phyloP scores from a whole-genome alignment of 139 green algal genomes.

The Penium margaritaceum region DNA sequence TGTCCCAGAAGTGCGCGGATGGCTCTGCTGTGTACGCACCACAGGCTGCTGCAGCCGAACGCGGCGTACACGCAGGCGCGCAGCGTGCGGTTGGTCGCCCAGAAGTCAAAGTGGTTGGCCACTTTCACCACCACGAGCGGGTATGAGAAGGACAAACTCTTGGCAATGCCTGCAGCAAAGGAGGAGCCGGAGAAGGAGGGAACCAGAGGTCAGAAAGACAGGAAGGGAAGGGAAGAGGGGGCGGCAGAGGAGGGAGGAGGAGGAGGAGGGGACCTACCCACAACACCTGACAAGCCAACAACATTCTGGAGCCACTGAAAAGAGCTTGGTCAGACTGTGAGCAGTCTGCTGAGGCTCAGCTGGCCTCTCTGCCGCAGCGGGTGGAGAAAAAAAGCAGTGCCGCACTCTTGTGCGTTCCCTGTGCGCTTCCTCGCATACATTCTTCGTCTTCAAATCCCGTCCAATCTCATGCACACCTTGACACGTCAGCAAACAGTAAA shows the following conservation, averaged over 20 bases:
- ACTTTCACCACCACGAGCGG: neutral
- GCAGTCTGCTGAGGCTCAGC: too few species aligned
- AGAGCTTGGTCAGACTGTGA: neutral
- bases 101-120: constrained; percentile 7
- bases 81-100: neutral
- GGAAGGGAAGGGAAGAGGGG: neutral
- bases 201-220: neutral
- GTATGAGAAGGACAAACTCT: neutral
- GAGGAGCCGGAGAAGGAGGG: neutral
- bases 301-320: neutral
- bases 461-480: too few species aligned
- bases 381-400: neutral
- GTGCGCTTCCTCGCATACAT: too few species aligned
- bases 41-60: neutral
- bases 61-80: neutral
- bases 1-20: neutral
- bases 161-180: neutral
- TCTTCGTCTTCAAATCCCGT: too few species aligned
- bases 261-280: neutral
- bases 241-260: neutral
- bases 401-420: neutral
- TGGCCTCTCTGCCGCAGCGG: too few species aligned
- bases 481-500: too few species aligned
- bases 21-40: neutral
- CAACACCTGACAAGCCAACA: neutral